These are phyloP conservation scores for Aspergillus panamensis DNA, from an alignment of 495 filamentous ascomycete genomes.

Conservation along the genomic window DNA sequence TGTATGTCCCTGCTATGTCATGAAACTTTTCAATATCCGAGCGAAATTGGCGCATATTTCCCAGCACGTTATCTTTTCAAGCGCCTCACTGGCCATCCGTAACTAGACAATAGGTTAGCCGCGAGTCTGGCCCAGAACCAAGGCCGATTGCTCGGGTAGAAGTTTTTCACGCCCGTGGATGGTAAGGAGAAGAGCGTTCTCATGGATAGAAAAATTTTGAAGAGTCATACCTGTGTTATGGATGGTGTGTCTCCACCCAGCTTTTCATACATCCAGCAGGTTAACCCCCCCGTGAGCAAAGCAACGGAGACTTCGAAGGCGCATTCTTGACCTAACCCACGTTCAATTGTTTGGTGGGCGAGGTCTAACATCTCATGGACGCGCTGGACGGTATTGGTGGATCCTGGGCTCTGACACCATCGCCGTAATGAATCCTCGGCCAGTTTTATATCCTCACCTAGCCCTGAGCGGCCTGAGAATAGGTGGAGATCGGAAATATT, in stretches of 20 bases:
- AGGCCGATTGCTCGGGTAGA: too few relatives aligned
- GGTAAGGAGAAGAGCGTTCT: too few relatives aligned
- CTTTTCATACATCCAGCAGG: slow-evolving; percentile 6
- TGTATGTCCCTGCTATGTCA: too few relatives aligned
- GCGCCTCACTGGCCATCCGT: too few relatives aligned
- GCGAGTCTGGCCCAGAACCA: too few relatives aligned
- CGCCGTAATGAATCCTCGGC: slow-evolving; percentile 1
- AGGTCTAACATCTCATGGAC: neutral
- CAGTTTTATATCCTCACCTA: slow-evolving; percentile 4
- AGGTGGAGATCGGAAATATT: slow-evolving; percentile 5
- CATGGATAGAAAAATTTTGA: neutral
- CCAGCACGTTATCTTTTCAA: too few relatives aligned
- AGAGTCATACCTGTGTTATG: neutral
- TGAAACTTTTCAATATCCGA: too few relatives aligned
- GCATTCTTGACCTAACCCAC: neutral
- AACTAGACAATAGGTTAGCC: too few relatives aligned
- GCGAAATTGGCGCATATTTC: too few relatives aligned
- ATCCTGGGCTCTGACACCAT: neutral
- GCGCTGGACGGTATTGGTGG: neutral
- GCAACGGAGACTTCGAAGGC: slow-evolving; percentile 1
- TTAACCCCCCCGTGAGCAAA: neutral
- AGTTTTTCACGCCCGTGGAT: too few relatives aligned
- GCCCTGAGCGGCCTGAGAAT: neutral
- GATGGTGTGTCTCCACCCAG: neutral
- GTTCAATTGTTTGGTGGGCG: neutral